Percentiles rank a stretch among this genome's conserved stretches.
These are phyloP conservation scores for Syncephalastrum monosporum DNA, from an alignment of 371 early-diverging fungal species.

Conservation along the genomic window DNA sequence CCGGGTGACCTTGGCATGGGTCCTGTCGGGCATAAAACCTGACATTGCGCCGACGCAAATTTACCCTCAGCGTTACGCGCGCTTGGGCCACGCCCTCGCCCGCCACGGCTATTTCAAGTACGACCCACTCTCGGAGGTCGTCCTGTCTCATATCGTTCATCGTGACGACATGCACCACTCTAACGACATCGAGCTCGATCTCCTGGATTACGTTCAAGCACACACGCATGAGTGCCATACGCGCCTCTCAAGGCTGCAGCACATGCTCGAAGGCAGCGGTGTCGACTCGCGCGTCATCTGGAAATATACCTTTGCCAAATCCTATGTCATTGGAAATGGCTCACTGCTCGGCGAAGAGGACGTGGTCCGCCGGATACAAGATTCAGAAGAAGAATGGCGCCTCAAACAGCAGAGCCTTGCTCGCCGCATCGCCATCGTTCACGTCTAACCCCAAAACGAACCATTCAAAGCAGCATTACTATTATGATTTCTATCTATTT, in stretches of 20 bases:
- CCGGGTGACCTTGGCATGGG: slow-evolving; percentile 41
- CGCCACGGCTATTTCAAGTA: slow-evolving; percentile 39
- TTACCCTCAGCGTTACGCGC: slow-evolving; percentile 28
- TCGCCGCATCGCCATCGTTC: slow-evolving; percentile 12
- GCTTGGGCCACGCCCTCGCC: slow-evolving; percentile 22
- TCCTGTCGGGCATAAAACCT: slow-evolving; percentile 31
- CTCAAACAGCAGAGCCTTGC: slow-evolving; percentile 24
- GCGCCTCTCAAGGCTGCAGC: slow-evolving; percentile 34
- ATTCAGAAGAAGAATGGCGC: slow-evolving; percentile 45
- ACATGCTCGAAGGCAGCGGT: slow-evolving; percentile 44
- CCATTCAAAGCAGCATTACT: too few species aligned
- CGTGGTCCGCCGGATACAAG: slow-evolving; percentile 45
- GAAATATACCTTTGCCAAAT: slow-evolving; percentile 49
- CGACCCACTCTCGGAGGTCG: slow-evolving; percentile 37
- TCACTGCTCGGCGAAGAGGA: slow-evolving; percentile 43
- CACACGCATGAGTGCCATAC: slow-evolving; percentile 48
- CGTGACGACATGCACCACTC: slow-evolving; percentile 9
- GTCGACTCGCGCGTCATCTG: slow-evolving; percentile 43
- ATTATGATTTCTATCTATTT: too few species aligned
- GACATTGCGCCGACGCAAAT: slow-evolving; percentile 26
- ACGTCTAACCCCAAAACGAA: not conserved
- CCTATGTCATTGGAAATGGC: slow-evolving; percentile 39
- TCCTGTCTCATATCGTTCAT: slow-evolving; percentile 33
- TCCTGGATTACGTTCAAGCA: slow-evolving; percentile 33
- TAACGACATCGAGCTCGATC: slow-evolving; percentile 8